These are phyloP conservation scores for Monilinia vaccinii-corymbosi DNA, from an alignment of 2,329 filamentous ascomycete species.

Conservation along the genomic window DNA sequence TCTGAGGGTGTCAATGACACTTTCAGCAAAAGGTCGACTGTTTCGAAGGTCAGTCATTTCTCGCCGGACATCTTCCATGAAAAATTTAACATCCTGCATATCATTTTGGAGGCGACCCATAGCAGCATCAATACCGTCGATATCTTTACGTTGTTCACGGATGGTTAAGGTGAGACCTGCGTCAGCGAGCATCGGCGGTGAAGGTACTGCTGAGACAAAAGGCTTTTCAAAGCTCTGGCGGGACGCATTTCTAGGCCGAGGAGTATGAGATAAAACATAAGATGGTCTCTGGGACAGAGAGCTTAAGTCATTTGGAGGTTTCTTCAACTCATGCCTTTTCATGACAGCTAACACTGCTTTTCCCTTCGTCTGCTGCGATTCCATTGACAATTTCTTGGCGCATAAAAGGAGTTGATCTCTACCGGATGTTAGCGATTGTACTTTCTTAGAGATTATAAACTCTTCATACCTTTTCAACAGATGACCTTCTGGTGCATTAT, in stretches of 20 bases:
- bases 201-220: not conserved
- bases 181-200: not conserved
- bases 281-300: not conserved
- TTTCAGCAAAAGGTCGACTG: not conserved
- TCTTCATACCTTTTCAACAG: slow-evolving; percentile 22
- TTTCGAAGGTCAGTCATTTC: slow-evolving; percentile 12
- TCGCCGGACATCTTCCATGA: slow-evolving; percentile 25
- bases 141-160: slow-evolving; percentile 23
- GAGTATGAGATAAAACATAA: not conserved
- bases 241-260: not conserved
- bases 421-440: not conserved
- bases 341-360: slow-evolving; percentile 17
- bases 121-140: slow-evolving; percentile 24
- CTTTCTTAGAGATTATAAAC: not conserved
- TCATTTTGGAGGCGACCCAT: slow-evolving; percentile 24
- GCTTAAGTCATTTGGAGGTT: slow-evolving; percentile 2
- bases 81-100: slow-evolving; percentile 25
- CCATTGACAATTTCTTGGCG: slow-evolving; percentile 20
- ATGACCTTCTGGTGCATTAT: slow-evolving; percentile 25
- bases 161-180: not conserved
- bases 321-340: slow-evolving; percentile 18
- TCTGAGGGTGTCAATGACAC: not conserved
- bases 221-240: not conserved
- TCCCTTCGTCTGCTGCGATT: slow-evolving; percentile 19
- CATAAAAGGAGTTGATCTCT: slow-evolving; percentile 27